phyloP scores from a whole-genome alignment of 768 basidiomycete species.

The Podaxis sp. region DNA sequence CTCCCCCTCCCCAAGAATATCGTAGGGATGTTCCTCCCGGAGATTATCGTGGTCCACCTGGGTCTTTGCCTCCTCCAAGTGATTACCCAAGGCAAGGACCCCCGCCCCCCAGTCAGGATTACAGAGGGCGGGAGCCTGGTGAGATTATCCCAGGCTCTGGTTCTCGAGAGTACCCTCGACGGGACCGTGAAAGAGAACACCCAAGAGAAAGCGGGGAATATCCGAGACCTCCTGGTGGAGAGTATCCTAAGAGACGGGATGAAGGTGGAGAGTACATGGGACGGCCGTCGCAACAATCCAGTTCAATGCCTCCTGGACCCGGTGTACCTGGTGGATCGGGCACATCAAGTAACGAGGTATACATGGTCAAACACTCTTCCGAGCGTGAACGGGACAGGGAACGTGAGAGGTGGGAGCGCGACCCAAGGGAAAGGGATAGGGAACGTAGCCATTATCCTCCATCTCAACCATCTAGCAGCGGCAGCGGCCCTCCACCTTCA shows the following conservation, averaged over 20 bases:
- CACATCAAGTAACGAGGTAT: background rate
- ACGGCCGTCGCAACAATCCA: background rate
- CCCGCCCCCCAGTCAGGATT: constrained; percentile 6
- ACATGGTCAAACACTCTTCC: constrained; percentile 5
- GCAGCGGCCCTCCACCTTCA: constrained; percentile 2
- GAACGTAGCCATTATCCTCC: constrained; percentile 11
- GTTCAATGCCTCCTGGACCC: constrained; percentile 8
- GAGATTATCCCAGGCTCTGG: constrained; percentile 2
- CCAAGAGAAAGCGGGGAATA: constrained; percentile 10
- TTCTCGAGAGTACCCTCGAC: constrained; percentile 7
- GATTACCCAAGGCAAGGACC: constrained; percentile 10
- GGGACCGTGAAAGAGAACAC: constrained; percentile 10
- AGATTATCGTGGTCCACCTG: constrained; percentile 12
- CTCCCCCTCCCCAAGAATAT: constrained; percentile 5
- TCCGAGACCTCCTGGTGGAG: constrained; percentile 7
- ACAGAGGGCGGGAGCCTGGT: constrained; percentile 8
- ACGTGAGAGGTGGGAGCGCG: constrained; percentile 15
- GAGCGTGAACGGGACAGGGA: constrained; percentile 16
- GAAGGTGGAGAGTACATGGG: constrained; percentile 6
- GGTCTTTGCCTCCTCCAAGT: constrained; percentile 10
- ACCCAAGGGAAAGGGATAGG: constrained; percentile 15
- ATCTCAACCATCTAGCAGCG: background rate
- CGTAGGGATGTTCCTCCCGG: constrained; percentile 4
- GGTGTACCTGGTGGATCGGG: constrained; percentile 5
- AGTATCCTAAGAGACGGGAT: constrained; percentile 11